Evolutionary conservation across 768 basidiomycete species (phyloP).

Genomic region (Hortiboletus flavorubellus): DNA sequence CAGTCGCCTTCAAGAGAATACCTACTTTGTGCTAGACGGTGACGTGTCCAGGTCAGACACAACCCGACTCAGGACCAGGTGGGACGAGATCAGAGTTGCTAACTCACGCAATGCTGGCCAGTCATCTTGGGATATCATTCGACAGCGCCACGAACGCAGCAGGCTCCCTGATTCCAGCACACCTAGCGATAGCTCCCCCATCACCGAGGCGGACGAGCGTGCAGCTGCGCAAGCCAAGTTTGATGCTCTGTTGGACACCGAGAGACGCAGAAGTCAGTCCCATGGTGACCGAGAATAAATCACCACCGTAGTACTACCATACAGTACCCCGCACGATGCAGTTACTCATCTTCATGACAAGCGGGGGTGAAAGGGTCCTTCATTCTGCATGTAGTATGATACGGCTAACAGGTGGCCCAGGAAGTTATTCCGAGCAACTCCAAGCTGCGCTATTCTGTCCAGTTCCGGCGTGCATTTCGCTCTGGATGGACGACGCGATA

Average conservation of each 20-base stretch:
- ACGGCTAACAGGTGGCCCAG: background rate
- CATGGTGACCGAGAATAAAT: slow-evolving; percentile 13
- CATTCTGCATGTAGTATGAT: slow-evolving; percentile 2
- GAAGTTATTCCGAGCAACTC: slow-evolving; percentile 10
- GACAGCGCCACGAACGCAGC: slow-evolving; percentile 51
- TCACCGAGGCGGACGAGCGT: slow-evolving; percentile 32
- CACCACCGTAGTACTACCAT: background rate
- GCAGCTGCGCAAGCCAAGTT: slow-evolving; percentile 52
- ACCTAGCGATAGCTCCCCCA: slow-evolving; percentile 1
- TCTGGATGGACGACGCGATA: slow-evolving; percentile 1
- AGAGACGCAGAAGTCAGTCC: slow-evolving; percentile 40
- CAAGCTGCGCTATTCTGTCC: slow-evolving; percentile 5
- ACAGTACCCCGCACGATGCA: background rate
- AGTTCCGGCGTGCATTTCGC: slow-evolving; percentile 3
- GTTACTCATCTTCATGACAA: background rate
- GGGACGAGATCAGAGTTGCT: slow-evolving; percentile 64
- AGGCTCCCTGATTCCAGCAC: slow-evolving; percentile 15
- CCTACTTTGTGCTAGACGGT: slow-evolving; percentile 4
- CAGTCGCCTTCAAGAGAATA: background rate
- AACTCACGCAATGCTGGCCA: slow-evolving; percentile 41
- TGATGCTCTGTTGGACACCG: slow-evolving; percentile 56
- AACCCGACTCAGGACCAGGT: slow-evolving; percentile 37
- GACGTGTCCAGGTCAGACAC: slow-evolving; percentile 5
- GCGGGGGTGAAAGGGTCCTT: background rate
- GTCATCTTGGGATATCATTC: slow-evolving; percentile 68